Evolutionary conservation across 176 grass and related monocot genomes (phyloP).

Genomic region (Lolium perenne): DNA sequence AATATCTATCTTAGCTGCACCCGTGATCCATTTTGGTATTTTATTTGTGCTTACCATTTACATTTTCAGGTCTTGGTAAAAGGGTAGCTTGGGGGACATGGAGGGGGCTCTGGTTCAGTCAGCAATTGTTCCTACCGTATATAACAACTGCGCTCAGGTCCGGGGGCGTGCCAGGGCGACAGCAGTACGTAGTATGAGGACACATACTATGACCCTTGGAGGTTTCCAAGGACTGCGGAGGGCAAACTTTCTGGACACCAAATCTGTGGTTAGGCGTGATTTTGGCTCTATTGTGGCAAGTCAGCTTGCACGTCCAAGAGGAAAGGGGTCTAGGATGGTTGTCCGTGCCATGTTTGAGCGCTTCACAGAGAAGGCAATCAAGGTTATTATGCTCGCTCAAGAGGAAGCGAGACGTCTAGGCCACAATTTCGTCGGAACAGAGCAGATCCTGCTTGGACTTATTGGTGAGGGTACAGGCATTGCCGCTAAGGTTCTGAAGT

Average conservation of each 20-base stretch:
- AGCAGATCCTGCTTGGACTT: slow-evolving; percentile 90
- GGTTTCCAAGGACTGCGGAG: slow-evolving; percentile 64
- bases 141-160: slow-evolving; percentile 49
- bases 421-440: slow-evolving; percentile 95
- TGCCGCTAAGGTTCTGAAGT: slow-evolving; percentile 95
- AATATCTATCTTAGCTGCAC: not conserved
- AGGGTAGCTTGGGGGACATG: slow-evolving; percentile 50
- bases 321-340: slow-evolving; percentile 50
- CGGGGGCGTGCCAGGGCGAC: slow-evolving; percentile 36
- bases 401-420: slow-evolving; percentile 92
- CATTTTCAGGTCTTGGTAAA: slow-evolving; percentile 27
- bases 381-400: slow-evolving; percentile 98
- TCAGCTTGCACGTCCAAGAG: slow-evolving; percentile 57
- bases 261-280: slow-evolving; percentile 47
- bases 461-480: slow-evolving; percentile 89
- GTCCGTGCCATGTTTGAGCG: slow-evolving; percentile 91
- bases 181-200: slow-evolving; percentile 52
- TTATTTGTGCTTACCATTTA: not conserved
- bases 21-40: not conserved
- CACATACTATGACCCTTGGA: slow-evolving; percentile 48
- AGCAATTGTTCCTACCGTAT: slow-evolving; percentile 59
- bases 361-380: slow-evolving; percentile 95
- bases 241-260: slow-evolving; percentile 54
- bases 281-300: slow-evolving; percentile 58
- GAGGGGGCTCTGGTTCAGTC: slow-evolving; percentile 81